Base-by-base conservation (phyloP, 176 grass and related monocot genomes). In the Triticum aestivum region DNA sequence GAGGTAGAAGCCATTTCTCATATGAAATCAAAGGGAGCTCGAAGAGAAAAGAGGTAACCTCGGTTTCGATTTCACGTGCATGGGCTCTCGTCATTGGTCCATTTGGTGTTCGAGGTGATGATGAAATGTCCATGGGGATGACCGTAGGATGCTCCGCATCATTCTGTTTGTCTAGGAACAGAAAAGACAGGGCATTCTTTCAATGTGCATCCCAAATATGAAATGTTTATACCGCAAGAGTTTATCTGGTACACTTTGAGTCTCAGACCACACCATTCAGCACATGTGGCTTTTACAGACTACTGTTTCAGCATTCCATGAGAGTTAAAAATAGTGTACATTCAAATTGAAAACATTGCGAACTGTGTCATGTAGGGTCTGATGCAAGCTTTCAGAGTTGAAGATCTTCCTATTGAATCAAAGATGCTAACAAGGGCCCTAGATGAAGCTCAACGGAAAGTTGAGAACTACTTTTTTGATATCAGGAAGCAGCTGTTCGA, bases 381-480 rank as follows among this genome's bases (percentile, higher is more conserved):
- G 78, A 98, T 98, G 96, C 89, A 87, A 69, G 96, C 91, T 73
- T 98, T 98, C 71, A 87, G 96, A 89, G 93, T 98, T 79, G 96
- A 98, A 88, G 96, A 98, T 83, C 90, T 98, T 70, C 96, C 96
- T 82, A 98, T 98, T 74, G 96, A 98, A 92, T 98, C 96, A 47
- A 93, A 94, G 84, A 98, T 98, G 96, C 91, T 98, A 75, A 98
- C 96, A 44, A 95, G 92, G 85, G 93, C 96, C 33, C 91, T 98
- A 73, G 96, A 98, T 92, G 96, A 98, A 86, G 96, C 96, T 85
- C 96, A 98, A 80, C 84, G 93, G 81, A 98, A 98, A 87, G 96
- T 98, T 65, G 96, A 98, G 86, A 98, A 98, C 72, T 95, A 98
- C 90, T 98, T 98, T 82, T 98, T 98, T 67, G 96, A 98, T 87